phyloP scores from a whole-genome alignment of 495 filamentous ascomycete genomes.

The Neurospora sp. region DNA sequence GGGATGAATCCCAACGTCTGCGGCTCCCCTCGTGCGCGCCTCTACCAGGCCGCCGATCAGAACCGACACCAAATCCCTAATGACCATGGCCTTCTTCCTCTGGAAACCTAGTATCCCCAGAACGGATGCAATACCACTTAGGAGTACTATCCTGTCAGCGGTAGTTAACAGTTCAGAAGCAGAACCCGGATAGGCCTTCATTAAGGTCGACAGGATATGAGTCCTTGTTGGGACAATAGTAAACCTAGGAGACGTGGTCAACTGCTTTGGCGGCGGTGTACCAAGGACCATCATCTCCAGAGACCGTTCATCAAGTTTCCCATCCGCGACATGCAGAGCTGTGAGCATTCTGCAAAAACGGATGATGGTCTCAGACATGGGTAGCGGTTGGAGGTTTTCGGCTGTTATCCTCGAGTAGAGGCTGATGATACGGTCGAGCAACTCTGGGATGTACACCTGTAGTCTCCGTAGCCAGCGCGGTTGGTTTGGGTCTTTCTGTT shows the following conservation, averaged over 20 bases:
- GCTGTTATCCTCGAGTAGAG: slow-evolving; percentile 74
- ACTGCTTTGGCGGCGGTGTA: slow-evolving; percentile 17
- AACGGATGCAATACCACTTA: slow-evolving; percentile 79
- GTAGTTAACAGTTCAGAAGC: slow-evolving; percentile 52
- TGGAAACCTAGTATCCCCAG: slow-evolving; percentile 65
- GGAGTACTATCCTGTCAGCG: slow-evolving; percentile 62
- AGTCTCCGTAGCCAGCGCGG: slow-evolving; percentile 34
- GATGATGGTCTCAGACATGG: slow-evolving; percentile 73
- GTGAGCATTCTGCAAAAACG: slow-evolving; percentile 67
- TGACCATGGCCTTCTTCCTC: slow-evolving; percentile 77
- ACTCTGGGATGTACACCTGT: slow-evolving; percentile 34
- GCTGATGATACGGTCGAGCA: slow-evolving; percentile 73
- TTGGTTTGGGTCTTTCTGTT: slow-evolving; percentile 31
- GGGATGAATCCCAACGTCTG: slow-evolving; percentile 90
- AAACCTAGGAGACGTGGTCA: slow-evolving; percentile 35
- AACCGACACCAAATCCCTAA: slow-evolving; percentile 73
- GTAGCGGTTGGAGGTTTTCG: slow-evolving; percentile 70
- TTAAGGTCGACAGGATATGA: slow-evolving; percentile 60
- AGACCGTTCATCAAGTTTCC: slow-evolving; percentile 55
- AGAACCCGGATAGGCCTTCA: slow-evolving; percentile 60
- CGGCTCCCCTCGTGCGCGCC: slow-evolving; percentile 83
- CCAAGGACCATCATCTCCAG: slow-evolving; percentile 55
- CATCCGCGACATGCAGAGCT: slow-evolving; percentile 57
- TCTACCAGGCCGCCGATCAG: slow-evolving; percentile 81
- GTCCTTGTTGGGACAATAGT: slow-evolving; percentile 46